Base-by-base conservation (phyloP, 345 rosid genomes). In the Chamaenerion angustifolium region DNA sequence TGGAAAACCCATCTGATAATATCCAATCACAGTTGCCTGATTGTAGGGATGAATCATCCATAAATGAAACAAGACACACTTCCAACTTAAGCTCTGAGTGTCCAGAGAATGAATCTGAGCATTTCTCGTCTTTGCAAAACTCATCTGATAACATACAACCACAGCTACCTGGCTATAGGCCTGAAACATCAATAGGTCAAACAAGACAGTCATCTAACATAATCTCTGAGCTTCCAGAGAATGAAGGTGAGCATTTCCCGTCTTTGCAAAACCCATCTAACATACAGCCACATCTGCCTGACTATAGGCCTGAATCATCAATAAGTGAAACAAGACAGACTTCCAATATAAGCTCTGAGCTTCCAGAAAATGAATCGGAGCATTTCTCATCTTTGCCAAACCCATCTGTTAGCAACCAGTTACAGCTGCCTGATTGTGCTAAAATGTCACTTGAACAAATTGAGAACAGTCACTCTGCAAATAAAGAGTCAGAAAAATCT, bases 381-480 rank as follows among this genome's bases (percentile, higher is more conserved):
- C 52, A 43, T 19, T 42, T 54, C 43, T 58, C 71, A 51, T 42
- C 66, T 25, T 58, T 64, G 50, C 31, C 47, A 8, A 53, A 43
- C 47, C 43, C 42, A 13, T 67, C 58, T 48, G 59, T 62, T 52
- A 40, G 45, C 45, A 52, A 51, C 48, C 57, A 14, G 45, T 35
- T 58, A 54, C 63, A 49, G 45, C 42, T 43, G 42, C 62, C 67
- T 35, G 63, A 58, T 19, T 18, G 49, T 60, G 59, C 53, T 37
- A 72, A 64, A 57, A 55, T 51, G 63, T 51, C 74, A 50, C 55
- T 52, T 40, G 59, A 31, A 31, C 58, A 47, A 43, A 35, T 11
- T 54, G 41, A 59, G 46, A 59, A 42, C 3, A 46, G 21, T 6
- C 42, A 27, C 45, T 50, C 61, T 13, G 25, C 23, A 8, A 46